Base-by-base conservation (phyloP, 208 protist species). In the Leishmania turanica region DNA sequence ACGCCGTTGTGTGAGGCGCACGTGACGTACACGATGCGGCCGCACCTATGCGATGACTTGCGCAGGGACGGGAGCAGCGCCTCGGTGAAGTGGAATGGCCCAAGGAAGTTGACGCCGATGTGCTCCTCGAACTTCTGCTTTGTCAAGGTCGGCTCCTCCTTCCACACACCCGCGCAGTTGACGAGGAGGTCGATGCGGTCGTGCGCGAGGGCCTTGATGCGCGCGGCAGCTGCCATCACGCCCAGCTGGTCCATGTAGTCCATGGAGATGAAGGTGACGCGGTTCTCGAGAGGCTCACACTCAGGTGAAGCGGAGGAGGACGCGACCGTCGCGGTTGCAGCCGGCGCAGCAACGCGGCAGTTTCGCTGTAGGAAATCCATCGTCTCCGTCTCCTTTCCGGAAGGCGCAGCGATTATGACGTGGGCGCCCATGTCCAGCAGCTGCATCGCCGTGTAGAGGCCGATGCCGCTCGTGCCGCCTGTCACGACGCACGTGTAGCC, bases 1-100 rank as follows among this genome's bases (percentile, higher is more conserved):
- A 96, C 92, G 13, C 92, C 92, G 64, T 95, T 93, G 86, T 96
- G 92, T 11, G 90, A 86, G 31, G 89, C 86, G 72, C 92, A 96
- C 45, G 92, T 93, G 2, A 96, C 93, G 78, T 96, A 95, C 37
- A 96, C 91, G 47, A 96, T 53, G 45, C 93, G 93, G 4, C 91
- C 93, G 65, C 87, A 84, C 24, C 75, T 62, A 51, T 88, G 71
- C 47, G 85, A 80, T 4, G 87, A 82, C 51, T 85, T 83, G 34
- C 89, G 90, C 81, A 96, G 85, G 19, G 90, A 88, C 60, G 93
- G 93, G 69, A 96, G 75, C 77, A 96, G 70, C 34, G 90, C 93
- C 86, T 96, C 93, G 13, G 93, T 96, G n/a, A 96, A 82, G 74
- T 93, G 91, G 62, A 94, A 96, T 3, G 93, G 93, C 3, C 91